Base-by-base conservation (phyloP, 2,329 filamentous ascomycete genomes). In the Pseudogymnoascus sp. region DNA sequence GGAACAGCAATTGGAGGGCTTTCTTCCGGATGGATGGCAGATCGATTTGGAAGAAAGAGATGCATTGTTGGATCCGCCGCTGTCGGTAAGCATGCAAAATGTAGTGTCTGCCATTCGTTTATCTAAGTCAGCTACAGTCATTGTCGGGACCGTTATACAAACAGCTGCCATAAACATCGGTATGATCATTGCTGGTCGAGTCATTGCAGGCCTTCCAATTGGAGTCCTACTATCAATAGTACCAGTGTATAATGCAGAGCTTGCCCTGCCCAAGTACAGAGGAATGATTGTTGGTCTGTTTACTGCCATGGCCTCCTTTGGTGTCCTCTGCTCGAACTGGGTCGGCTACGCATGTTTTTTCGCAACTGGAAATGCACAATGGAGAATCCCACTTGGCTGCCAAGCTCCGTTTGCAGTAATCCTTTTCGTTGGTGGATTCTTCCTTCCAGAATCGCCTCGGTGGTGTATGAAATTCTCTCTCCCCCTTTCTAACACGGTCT, bases 331-430 rank as follows among this genome's bases (percentile, higher is more conserved):
- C 66, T 81, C 80, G 4, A 85, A 84, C 38, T 40, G 38, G 82
- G 77, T 84, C 3, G 82, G 82, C 2, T 84, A 80, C 66, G 81
- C 81, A 0, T 83, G 82, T 65, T 77, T 78, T 18, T 83, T 78
- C 62, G 81, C 82, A 0, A 75, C 81, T 0, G 82, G 82, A 0
- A 69, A 76, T 3, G 70, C 78, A 0, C 82, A 84, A 69, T 85
- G 82, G 82, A 77, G 82, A 10, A 72, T 84, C 0, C 82, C 82
- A 0, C 76, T 84, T 2, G 81, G 75, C 0, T 76, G 84, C 25
- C 82, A 84, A 69, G 79, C 84, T 10, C 82, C 82, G 0, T 84
- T 80, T 79, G 82, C 82, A 2, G 69, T 84, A 4, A 74, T 84
- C 46, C 73, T 85, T 73, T 82, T 84, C 66, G 67, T 75, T n/a